These are phyloP conservation scores for Pochonia chlamydosporia DNA, from an alignment of 2,329 filamentous ascomycete genomes.

Conservation along the genomic window DNA sequence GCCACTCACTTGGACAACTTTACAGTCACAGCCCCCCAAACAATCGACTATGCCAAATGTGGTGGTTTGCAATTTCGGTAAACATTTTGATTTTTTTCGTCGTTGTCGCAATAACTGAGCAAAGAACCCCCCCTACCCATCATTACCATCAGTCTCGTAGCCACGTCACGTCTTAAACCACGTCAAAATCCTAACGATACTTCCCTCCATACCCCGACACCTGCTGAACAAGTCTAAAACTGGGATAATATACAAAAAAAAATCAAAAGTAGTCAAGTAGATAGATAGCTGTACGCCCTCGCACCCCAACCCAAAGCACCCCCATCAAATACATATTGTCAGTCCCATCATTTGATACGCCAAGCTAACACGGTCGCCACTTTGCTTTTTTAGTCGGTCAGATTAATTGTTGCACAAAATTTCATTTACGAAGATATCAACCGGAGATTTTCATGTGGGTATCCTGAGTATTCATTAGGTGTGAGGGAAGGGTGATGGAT, in stretches of 20 bases:
- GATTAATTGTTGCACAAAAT: neutral
- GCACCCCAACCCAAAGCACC: neutral
- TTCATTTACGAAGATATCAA: neutral
- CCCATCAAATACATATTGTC: neutral
- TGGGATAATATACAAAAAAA: neutral
- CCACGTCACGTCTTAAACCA: too few species aligned
- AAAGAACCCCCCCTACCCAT: too few species aligned
- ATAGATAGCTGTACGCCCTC: neutral
- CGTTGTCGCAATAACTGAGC: too few species aligned
- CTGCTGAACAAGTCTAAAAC: neutral
- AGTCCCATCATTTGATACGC: neutral
- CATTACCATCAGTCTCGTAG: too few species aligned
- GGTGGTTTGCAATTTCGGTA: too few species aligned
- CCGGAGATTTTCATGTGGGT: neutral
- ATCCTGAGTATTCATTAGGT: neutral
- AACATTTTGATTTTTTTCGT: too few species aligned
- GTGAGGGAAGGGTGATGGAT: neutral
- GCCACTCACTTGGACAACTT: neutral
- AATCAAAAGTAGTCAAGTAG: too few species aligned
- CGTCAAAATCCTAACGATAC: neutral
- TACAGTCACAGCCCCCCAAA: neutral
- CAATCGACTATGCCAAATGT: too few species aligned
- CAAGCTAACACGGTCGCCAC: neutral
- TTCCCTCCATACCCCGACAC: neutral
- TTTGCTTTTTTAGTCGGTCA: neutral